These are phyloP conservation scores for Cenchrus purpureus DNA, from an alignment of 176 grass and related monocot species.

Conservation along the genomic window DNA sequence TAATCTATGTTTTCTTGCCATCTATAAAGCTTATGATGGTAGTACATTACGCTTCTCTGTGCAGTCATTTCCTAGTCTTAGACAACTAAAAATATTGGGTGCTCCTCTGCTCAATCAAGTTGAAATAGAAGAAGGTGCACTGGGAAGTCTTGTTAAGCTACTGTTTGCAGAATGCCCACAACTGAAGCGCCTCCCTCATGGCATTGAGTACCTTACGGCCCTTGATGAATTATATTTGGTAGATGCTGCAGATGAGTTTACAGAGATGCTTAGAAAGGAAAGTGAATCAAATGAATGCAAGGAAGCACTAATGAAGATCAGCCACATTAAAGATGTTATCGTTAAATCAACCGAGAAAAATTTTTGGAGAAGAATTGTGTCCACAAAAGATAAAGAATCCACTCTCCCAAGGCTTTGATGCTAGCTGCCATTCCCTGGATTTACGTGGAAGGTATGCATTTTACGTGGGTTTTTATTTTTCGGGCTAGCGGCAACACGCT, in stretches of 20 bases:
- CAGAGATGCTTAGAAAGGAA: not conserved
- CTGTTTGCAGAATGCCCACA: fast-evolving
- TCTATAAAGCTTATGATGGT: conserved; percentile 31
- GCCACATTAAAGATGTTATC: not conserved
- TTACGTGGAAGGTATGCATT: not conserved
- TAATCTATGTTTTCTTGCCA: not conserved
- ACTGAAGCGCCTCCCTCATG: not conserved
- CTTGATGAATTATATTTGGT: not conserved
- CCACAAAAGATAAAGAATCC: too few relatives aligned
- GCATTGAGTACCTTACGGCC: not conserved
- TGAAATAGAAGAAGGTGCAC: conserved; percentile 39
- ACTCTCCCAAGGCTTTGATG: too few relatives aligned
- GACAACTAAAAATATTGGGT: fast-evolving
- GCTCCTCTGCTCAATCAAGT: conserved; percentile 10
- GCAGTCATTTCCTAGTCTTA: conserved; percentile 26
- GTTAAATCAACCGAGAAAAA: not conserved
- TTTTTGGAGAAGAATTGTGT: too few relatives aligned
- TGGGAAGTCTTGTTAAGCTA: conserved; percentile 7
- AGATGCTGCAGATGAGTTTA: not conserved
- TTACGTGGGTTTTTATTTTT: not conserved
- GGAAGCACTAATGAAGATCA: not conserved
- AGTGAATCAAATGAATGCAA: not conserved
- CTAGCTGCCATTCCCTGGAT: too few relatives aligned
- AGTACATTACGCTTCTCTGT: not conserved
- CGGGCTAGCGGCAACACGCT: too few relatives aligned